Base-by-base conservation (phyloP, 306 rosid species). In the Glycine latifolia region DNA sequence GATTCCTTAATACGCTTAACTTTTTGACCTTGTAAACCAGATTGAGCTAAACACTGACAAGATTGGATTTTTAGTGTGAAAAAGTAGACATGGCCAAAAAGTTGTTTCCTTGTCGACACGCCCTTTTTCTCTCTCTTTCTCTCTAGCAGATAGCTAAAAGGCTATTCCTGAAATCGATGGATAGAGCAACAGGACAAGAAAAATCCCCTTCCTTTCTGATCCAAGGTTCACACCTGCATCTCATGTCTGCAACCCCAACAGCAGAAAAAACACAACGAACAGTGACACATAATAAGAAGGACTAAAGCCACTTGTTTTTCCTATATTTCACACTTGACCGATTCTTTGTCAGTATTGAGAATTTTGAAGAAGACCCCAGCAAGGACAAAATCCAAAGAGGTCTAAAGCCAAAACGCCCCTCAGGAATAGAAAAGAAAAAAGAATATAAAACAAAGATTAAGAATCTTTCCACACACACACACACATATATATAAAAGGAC, bases 41-140 rank as follows among this genome's bases (percentile, higher is more conserved):
- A 88, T 76, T 82, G 68, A 88, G 87, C 83, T 11, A 83, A 67
- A 68, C 77, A 80, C 90, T 66, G 87, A 87, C 86, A 88, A 84
- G 70, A 72, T 73, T 72, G 66, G 85, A 85, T 75, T 77, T 84
- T 77, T 81, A 66, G 47, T 13, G 20, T 33, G 55, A 74, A 82
- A 85, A 76, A 67, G 87, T 72, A 60, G 80, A 82, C 85, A 85
- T 83, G 67, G 60, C 76, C 37, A 81, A 86, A 89, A 87, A 82
- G 89, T 49, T 78, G 81, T 71, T 88, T 81, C 87, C 73, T 90
- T 71, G 98, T 93, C 97, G 91, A 91, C 92, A 85, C 89, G 83
- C 85, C 90, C 67, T 26, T 26, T 26, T 26, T 26, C 31, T 26
- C 31, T 26, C 85, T 75, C 35, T 71, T 79, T 77, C 71, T 75